phyloP scores from a whole-genome alignment of 352 stramenopile species.

The Aphanomyces invadans region DNA sequence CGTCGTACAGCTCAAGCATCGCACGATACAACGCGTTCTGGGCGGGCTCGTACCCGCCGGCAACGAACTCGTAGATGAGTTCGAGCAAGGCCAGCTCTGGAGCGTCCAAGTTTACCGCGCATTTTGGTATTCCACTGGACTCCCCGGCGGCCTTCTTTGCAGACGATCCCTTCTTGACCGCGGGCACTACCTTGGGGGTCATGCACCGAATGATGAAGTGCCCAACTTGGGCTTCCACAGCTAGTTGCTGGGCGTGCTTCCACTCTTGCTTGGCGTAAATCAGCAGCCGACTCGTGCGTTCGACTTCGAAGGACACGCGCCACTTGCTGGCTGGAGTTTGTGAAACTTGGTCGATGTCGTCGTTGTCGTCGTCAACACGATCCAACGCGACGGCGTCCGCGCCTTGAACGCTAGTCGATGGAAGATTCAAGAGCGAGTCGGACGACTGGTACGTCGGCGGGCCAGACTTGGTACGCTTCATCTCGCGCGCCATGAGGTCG shows the following conservation, averaged over 20 bases:
- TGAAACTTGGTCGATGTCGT: no score
- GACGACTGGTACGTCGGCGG: background rate
- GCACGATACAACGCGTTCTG: slow-evolving; percentile 16
- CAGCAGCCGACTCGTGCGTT: slow-evolving; percentile 24
- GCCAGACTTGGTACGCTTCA: slow-evolving; percentile 14
- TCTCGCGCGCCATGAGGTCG: slow-evolving; percentile 18
- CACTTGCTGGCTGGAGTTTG: background rate
- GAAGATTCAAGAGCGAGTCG: background rate
- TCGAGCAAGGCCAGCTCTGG: slow-evolving; percentile 15
- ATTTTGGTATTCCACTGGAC: no score
- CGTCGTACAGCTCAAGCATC: slow-evolving; percentile 19
- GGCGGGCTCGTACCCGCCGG: slow-evolving; percentile 15
- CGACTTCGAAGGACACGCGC: slow-evolving; percentile 21
- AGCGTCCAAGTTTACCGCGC: background rate
- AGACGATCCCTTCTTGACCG: background rate
- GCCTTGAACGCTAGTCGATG: background rate
- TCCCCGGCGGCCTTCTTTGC: no score
- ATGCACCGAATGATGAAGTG: slow-evolving; percentile 17
- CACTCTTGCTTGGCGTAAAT: slow-evolving; percentile 22
- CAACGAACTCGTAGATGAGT: slow-evolving; percentile 23
- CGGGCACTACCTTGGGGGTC: background rate
- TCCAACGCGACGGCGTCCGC: background rate
- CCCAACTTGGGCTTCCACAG: slow-evolving; percentile 14
- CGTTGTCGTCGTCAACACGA: background rate
- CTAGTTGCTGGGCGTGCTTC: slow-evolving; percentile 21